Evolutionary conservation across 352 stramenopile species (phyloP), one percentile per base, ranked within the genome.

Genomic region (Plasmopara viticola): DNA sequence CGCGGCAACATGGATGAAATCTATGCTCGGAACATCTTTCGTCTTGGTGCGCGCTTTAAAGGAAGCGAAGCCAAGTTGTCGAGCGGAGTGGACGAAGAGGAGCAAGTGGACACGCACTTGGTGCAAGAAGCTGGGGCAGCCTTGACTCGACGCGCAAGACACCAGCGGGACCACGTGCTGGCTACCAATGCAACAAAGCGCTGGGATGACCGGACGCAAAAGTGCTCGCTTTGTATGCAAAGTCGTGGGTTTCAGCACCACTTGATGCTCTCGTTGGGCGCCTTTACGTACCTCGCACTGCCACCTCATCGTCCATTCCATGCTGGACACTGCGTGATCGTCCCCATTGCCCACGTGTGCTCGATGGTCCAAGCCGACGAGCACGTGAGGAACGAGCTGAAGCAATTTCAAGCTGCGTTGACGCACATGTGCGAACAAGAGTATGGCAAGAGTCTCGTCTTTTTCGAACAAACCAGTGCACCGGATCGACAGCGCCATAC

Each of bases 1-100:
- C 62, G 68, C 37, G 64, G 58, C 29, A 81, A 79, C 54, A 87
- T 94, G 80, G 80, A 91, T 56, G 60, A 65, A 6, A 67, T 82
- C 34, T 58, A 87, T 48, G 78, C 71, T 14, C 68, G 69, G 33
- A 91, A 91, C 48, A 88, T 94, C 47, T 9, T 94, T 31, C 78
- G 83, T 0, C 56, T 94, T 0, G 83, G 83, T 2, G 70, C 78
- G 14, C 76, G 72, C 9, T 94, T 89, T 64, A 76, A 85, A 48
- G 78, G 80, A 25, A 85, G 64, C 0, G 78, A 90, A 60, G 66
- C 74, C 29, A 87, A 74, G 20, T 54, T 87, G 12, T 76, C 78
- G 3, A 94, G 83, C 37, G 80, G 80, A 9, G 88, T 94, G 54
- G 83, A 90, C 37, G 83, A 94, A 44, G 84, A 92, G 35, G 79